Evolutionary conservation across 768 basidiomycete species (phyloP), one percentile per base, ranked within the genome.

Genomic region (Leccinellum luteum): DNA sequence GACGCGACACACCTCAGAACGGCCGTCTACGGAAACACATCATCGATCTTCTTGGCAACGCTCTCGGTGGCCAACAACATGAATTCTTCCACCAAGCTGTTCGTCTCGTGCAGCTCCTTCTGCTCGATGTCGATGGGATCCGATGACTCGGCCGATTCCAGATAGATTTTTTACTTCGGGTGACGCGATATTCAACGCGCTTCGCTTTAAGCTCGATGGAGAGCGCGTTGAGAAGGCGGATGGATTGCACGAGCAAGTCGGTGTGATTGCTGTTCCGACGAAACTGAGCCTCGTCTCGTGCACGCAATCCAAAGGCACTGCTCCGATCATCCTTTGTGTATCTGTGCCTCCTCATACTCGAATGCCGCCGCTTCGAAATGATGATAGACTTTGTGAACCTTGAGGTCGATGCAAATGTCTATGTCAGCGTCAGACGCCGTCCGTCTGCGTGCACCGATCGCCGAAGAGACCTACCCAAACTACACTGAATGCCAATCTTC

Each of bases 371-470:
- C 69, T 98, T 99, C 4, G 92, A 94, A 8, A 92, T 88, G 59
- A 99, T 99, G 7, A 99, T 94, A 1, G 94, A 97, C 72, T 98
- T 99, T 6, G 88, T 90, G 67, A 96, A 98, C n/a, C 49, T 90
- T 81, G 41, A 94, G 89, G 60, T 90, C 86, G 53, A 94, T 87
- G 30, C n/a, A n/a, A n/a, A 98, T 96, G 45, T 96, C 95, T 98
- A 60, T 2, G 8, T 9, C 23, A 2, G 13, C 14, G 9, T 68
- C 12, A 59, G 47, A 43, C 34, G 1, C 38, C 19, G 25, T 8
- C 14, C 6, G 12, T 8, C 14, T 5, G 12, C 27, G 4, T 9
- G 4, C 51, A 15, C 31, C 7, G 6, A 49, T 12, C 6, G 19
- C 15, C 10, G n/a, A 30, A 23, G 52, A 30, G 21, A 56, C 74